Conservation (phyloP, 805 yeast genomes). For the Myxozyma melibiosi region DNA sequence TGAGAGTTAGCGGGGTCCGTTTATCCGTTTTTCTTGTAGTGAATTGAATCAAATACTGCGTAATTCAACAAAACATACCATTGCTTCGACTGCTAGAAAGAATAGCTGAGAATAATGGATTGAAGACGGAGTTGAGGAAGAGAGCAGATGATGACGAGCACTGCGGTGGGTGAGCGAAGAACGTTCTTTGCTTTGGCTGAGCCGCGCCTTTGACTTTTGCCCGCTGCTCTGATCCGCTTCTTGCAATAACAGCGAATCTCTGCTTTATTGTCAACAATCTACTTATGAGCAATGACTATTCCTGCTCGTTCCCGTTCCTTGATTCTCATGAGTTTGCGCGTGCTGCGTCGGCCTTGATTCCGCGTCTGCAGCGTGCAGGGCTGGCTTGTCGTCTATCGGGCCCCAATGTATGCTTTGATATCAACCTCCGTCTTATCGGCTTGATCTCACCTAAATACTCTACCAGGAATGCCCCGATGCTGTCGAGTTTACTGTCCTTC, state of each 20-base stretch:
- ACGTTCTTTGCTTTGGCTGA: slow-evolving; percentile 3
- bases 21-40: too few species aligned
- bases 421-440: too few species aligned
- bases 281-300: neutral
- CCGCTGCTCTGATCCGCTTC: too few species aligned
- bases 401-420: too few species aligned
- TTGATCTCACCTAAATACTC: too few species aligned
- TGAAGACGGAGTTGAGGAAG: neutral
- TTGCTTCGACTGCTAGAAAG: neutral
- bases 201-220: slow-evolving; percentile 9
- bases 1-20: neutral
- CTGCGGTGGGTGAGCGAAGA: neutral
- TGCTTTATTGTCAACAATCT: neutral
- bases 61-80: neutral
- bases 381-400: neutral
- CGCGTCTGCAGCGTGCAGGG: slow-evolving; percentile 14
- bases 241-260: too few species aligned
- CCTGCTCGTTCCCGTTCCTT: slow-evolving; percentile 14
- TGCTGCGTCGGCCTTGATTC: slow-evolving; percentile 17
- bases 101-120: neutral
- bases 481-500: neutral
- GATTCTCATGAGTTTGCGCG: slow-evolving; percentile 10
- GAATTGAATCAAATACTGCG: neutral
- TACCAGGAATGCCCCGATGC: neutral
- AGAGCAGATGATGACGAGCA: slow-evolving; percentile 4